A percentile compares a stretch with the other conserved stretches of the same genome.
phyloP scores from a whole-genome alignment of 2,329 filamentous ascomycete genomes.

The Penicillium oxalicum region DNA sequence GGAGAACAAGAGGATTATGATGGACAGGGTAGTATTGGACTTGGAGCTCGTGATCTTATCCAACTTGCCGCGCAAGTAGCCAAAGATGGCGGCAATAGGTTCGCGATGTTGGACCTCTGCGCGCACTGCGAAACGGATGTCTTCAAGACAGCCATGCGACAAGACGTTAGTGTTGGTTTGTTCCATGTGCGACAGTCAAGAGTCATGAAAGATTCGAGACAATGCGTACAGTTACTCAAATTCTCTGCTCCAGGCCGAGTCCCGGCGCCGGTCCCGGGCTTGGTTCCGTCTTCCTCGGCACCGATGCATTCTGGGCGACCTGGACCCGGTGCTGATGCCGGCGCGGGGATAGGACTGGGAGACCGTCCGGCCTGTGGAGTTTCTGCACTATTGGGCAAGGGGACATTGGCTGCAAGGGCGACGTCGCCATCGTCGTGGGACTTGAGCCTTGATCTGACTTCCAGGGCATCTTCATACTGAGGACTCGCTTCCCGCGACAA shows the following conservation, averaged over 20 bases:
- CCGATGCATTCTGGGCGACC: conserved; percentile 15
- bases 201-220: conserved; percentile 17
- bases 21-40: conserved; percentile 58
- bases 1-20: conserved; percentile 58
- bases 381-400: conserved; percentile 49
- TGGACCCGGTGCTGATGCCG: not conserved
- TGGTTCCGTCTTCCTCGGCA: conserved; percentile 30
- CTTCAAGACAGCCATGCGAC: conserved; percentile 41
- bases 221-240: conserved; percentile 48
- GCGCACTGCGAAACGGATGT: conserved; percentile 80
- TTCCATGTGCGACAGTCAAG: conserved; percentile 17
- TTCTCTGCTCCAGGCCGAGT: conserved; percentile 31
- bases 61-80: conserved; percentile 56
- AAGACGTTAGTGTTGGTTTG: conserved; percentile 30
- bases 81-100: conserved; percentile 69
- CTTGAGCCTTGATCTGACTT: conserved; percentile 33
- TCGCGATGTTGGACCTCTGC: conserved; percentile 85
- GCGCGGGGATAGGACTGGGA: conserved; percentile 46
- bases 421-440: conserved; percentile 20
- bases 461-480: conserved; percentile 53
- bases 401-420: conserved; percentile 45
- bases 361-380: conserved; percentile 54
- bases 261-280: no score
- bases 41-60: conserved; percentile 62
- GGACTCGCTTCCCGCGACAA: conserved; percentile 55